Conservation (phyloP, 768 basidiomycete genomes). For the Cyclocybe aegerita region DNA sequence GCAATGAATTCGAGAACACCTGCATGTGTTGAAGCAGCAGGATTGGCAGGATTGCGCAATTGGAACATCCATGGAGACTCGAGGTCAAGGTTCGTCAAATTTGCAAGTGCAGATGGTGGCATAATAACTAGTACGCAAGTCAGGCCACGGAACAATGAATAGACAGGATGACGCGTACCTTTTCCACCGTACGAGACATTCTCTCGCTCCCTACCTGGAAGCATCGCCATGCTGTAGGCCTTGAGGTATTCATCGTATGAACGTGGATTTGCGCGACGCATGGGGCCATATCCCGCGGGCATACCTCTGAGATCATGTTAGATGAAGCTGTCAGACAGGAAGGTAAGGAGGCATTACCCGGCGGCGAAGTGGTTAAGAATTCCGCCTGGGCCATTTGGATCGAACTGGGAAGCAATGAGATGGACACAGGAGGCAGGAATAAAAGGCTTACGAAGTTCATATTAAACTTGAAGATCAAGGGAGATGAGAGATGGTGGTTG, state of each 20-base stretch:
- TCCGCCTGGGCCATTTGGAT: slow-evolving; percentile 54
- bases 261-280: slow-evolving; percentile 58
- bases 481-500: slow-evolving; percentile 7
- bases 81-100: slow-evolving; percentile 83
- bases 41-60: slow-evolving; percentile 86
- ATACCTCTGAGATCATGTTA: slow-evolving; percentile 43
- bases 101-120: slow-evolving; percentile 93
- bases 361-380: slow-evolving; percentile 68
- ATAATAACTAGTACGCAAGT: slow-evolving; percentile 72
- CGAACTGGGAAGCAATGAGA: slow-evolving; percentile 29
- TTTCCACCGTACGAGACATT: slow-evolving; percentile 98
- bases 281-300: slow-evolving; percentile 46
- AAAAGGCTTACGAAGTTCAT: slow-evolving; percentile 46
- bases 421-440: slow-evolving; percentile 4
- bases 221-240: slow-evolving; percentile 94
- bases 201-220: slow-evolving; percentile 80
- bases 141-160: slow-evolving; percentile 5
- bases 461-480: slow-evolving; percentile 1
- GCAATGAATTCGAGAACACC: slow-evolving; percentile 99
- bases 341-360: slow-evolving; percentile 38
- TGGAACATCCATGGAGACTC: slow-evolving; percentile 96
- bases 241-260: slow-evolving; percentile 92
- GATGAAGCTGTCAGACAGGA: slow-evolving; percentile 4
- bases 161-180: slow-evolving; percentile 49
- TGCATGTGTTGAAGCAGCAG: slow-evolving; percentile 85